A percentile compares a stretch with the other conserved stretches of the same genome.
These are phyloP conservation scores for Curvularia lunata DNA, from an alignment of 2,329 filamentous ascomycete genomes.

Conservation along the genomic window DNA sequence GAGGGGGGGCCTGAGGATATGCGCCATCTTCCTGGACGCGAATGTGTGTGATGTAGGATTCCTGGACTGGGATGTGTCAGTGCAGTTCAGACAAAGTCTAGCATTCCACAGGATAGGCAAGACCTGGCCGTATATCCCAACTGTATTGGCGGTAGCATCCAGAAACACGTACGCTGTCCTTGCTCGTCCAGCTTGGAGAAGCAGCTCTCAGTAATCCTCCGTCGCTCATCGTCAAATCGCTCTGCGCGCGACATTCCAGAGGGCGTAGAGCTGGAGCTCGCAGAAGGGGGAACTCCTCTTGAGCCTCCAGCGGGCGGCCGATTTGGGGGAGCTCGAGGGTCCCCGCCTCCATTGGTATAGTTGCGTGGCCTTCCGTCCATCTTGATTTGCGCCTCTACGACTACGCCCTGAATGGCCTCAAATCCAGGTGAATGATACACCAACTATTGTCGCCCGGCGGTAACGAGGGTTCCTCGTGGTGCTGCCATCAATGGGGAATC, in stretches of 20 bases:
- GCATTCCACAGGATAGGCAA: neutral
- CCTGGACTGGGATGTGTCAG: slow-evolving; percentile 63
- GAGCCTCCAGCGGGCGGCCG: slow-evolving; percentile 37
- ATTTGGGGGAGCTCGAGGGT: slow-evolving; percentile 30
- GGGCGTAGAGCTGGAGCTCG: slow-evolving; percentile 34
- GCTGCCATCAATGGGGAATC: slow-evolving; percentile 32
- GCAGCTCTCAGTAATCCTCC: slow-evolving; percentile 91
- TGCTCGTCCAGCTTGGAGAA: slow-evolving; percentile 89
- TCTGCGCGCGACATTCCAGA: slow-evolving; percentile 66
- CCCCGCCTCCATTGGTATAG: slow-evolving; percentile 37
- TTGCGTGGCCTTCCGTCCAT: slow-evolving; percentile 48
- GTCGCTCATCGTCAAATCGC: slow-evolving; percentile 95
- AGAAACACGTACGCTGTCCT: slow-evolving; percentile 72
- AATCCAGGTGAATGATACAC: slow-evolving; percentile 1
- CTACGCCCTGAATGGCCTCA: neutral
- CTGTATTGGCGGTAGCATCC: neutral
- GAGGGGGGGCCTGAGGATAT: slow-evolving; percentile 82
- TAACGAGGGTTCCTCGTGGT: slow-evolving; percentile 19
- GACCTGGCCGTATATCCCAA: neutral
- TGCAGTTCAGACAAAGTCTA: neutral
- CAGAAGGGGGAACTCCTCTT: slow-evolving; percentile 35
- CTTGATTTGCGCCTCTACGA: slow-evolving; percentile 5
- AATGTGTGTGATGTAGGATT: slow-evolving; percentile 98
- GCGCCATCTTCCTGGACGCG: slow-evolving; percentile 84
- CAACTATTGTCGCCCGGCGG: slow-evolving; percentile 22